Percentiles rank a stretch among this genome's conserved stretches.
phyloP scores from a whole-genome alignment of 495 filamentous ascomycete species.

The Aspergillus bridgeri region DNA sequence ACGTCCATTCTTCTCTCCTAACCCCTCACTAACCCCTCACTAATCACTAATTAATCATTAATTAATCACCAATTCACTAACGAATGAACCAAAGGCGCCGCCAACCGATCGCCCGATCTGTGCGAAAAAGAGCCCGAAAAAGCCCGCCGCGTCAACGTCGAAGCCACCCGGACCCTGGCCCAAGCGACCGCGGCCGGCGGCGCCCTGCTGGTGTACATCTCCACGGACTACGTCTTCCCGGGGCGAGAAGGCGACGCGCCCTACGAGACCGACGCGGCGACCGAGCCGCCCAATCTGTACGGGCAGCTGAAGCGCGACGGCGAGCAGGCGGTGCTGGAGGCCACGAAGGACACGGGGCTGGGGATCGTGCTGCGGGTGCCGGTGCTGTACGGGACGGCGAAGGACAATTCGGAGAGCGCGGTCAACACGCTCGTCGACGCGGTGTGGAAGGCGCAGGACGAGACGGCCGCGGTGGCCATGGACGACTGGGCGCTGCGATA shows the following conservation, averaged over 20 bases:
- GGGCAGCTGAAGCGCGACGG: conserved; percentile 86
- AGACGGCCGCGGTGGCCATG: conserved; percentile 64
- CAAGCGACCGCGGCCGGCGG: conserved; percentile 55
- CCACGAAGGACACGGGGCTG: conserved; percentile 47
- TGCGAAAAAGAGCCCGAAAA: conserved; percentile 75
- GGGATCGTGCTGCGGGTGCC: conserved; percentile 81
- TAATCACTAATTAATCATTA: conserved; percentile 15
- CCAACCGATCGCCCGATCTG: conserved; percentile 86
- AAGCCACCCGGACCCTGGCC: conserved; percentile 65
- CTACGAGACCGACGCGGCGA: conserved; percentile 62
- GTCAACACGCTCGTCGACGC: conserved; percentile 76
- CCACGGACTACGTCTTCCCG: conserved; percentile 91
- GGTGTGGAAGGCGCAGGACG: conserved; percentile 63
- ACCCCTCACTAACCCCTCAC: background rate
- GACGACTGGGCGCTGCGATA: conserved; percentile 86
- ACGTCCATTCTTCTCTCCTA: conserved; percentile 21
- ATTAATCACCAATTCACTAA: conserved; percentile 17
- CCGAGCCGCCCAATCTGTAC: conserved; percentile 79
- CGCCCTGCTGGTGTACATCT: conserved; percentile 86
- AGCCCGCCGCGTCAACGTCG: conserved; percentile 71
- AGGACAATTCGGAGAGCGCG: conserved; percentile 65
- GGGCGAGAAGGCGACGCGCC: conserved; percentile 81
- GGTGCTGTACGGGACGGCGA: conserved; percentile 73
- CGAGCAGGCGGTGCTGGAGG: conserved; percentile 67
- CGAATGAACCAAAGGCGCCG: conserved; percentile 57